Conservation (phyloP, 1,139 yeast species). For the Kodamaea sp. region DNA sequence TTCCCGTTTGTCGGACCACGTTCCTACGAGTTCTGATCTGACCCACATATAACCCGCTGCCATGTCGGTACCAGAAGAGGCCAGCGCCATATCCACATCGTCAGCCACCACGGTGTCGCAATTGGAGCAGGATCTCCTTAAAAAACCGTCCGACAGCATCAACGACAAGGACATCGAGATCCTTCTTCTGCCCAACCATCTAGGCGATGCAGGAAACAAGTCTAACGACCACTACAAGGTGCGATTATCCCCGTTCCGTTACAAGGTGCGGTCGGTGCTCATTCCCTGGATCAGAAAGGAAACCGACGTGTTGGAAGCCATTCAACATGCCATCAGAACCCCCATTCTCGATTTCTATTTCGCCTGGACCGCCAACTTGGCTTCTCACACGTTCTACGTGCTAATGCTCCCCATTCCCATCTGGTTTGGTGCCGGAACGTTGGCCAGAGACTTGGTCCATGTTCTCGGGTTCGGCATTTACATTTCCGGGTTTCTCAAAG, state of each 20-base stretch:
- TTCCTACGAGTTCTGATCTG: conserved; percentile 2
- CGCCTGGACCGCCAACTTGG: conserved; percentile 87
- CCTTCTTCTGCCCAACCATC: conserved; percentile 16
- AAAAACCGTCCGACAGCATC: conserved; percentile 10
- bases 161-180: conserved; percentile 16
- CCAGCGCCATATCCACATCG: conserved; percentile 1
- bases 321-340: conserved; percentile 56
- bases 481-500: conserved; percentile 76
- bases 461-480: conserved; percentile 86
- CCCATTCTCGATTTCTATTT: conserved; percentile 71
- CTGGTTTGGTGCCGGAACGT: conserved; percentile 72
- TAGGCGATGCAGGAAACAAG: conserved; percentile 71
- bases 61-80: conserved; percentile 4
- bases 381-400: conserved; percentile 92
- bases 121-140: conserved; percentile 11
- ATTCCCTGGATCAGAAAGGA: conserved; percentile 68
- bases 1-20: too few relatives aligned
- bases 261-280: conserved; percentile 52
- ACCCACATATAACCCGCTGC: conserved; percentile 1
- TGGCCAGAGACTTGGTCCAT: conserved; percentile 71
- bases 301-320: conserved; percentile 55
- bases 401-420: conserved; percentile 80
- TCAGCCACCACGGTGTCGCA: conserved; percentile 9
- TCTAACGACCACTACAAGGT: conserved; percentile 64
- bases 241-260: conserved; percentile 61